Conservation (phyloP, 257 asterid genomes). For the Rhazya stricta region DNA sequence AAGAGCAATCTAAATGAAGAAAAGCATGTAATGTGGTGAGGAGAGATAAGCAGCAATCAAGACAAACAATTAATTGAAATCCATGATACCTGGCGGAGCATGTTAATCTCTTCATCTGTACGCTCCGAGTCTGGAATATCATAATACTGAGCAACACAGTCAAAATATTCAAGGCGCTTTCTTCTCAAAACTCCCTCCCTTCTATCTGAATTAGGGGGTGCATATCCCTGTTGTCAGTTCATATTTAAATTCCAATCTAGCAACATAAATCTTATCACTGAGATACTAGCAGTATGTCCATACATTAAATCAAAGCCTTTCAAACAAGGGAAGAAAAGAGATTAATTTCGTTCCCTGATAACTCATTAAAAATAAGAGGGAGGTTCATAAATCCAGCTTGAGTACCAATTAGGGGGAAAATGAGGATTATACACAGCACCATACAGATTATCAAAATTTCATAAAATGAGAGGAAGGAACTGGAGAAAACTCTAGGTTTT, state of each 20-base stretch:
- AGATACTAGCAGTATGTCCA: neutral
- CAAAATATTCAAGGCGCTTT: conserved; percentile 92
- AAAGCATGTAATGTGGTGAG: conserved; percentile 14
- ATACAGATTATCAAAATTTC: neutral
- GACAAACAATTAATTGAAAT: conserved; percentile 15
- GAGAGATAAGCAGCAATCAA: conserved; percentile 8
- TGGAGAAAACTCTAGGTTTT: neutral
- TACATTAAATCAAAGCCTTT: neutral
- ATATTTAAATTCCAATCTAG: conserved; percentile 43
- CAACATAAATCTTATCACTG: conserved; percentile 17
- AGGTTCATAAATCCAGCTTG: neutral
- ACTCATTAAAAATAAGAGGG: neutral
- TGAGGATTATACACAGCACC: neutral
- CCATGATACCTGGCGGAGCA: conserved; percentile 84
- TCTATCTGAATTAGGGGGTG: conserved; percentile 99
- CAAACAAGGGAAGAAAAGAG: neutral
- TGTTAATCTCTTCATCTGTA: conserved; percentile 89
- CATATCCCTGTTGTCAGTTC: conserved; percentile 99
- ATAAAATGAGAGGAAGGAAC: neutral
- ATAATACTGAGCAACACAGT: conserved; percentile 84
- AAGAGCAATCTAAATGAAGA: conserved; percentile 60
- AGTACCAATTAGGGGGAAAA: no score
- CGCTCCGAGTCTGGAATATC: conserved; percentile 83
- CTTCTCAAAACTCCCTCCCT: conserved; percentile 92
- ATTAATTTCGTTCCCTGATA: neutral